Base-by-base conservation (phyloP, 2,329 filamentous ascomycete species). In the Cyphellophora europaea region DNA sequence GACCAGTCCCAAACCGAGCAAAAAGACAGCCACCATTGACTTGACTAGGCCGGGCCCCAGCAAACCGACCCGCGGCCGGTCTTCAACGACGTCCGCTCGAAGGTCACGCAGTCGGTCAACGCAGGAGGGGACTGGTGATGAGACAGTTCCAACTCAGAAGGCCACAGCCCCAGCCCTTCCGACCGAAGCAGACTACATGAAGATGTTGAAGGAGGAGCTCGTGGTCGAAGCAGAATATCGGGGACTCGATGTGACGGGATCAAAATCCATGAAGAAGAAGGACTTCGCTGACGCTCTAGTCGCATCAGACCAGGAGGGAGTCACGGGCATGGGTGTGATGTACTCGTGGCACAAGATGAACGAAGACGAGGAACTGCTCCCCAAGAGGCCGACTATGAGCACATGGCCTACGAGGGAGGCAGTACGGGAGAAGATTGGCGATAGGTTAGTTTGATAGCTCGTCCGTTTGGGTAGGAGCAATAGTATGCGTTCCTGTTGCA, bases 131-230 rank as follows among this genome's bases (percentile, higher is more conserved):
- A n/a, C n/a, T n/a, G n/a, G n/a, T n/a, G n/a, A n/a, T n/a, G n/a
- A n/a, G n/a, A n/a, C n/a, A n/a, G n/a, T n/a, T n/a, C n/a, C n/a
- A n/a, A n/a, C n/a, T n/a, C n/a, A n/a, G n/a, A n/a, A n/a, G n/a
- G n/a, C n/a, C n/a, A n/a, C n/a, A n/a, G n/a, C n/a, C n/a, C n/a
- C n/a, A n/a, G 6, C n/a, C 11, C 25, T 35, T 10, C 41, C 41
- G 5, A 34, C 23, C 5, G 14, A 18, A 11, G 12, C 28, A 21
- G 38, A 38, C 5, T 44, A 44, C 18, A 33, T 36, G 6, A 19
- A 19, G 15, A 44, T 44, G 41, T 38, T 41, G 16, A 32, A 33
- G 16, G 28, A 37, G 33, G 42, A 44, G 33, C 19, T 44, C 18
- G 28, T 30, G 30, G 33, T 34, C 15, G 42, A 44, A 18, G 13